These are phyloP conservation scores for Globisporangium echinulatum DNA, from an alignment of 352 stramenopile species.

Conservation along the genomic window DNA sequence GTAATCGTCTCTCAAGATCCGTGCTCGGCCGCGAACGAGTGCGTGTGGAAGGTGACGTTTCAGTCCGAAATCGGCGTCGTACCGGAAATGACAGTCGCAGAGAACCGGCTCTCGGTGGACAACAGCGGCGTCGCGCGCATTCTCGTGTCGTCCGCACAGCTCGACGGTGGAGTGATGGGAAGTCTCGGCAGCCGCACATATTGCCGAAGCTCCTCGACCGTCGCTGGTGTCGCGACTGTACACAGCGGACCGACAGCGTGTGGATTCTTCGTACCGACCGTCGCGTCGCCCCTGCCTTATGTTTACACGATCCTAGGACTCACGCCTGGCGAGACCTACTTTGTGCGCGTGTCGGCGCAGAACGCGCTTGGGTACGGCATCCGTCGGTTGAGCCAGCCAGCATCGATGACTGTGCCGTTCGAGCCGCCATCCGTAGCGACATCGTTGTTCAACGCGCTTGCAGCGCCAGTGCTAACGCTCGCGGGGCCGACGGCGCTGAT, in stretches of 20 bases:
- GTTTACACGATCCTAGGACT: slow-evolving; percentile 52
- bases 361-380: slow-evolving; percentile 60
- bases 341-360: slow-evolving; percentile 59
- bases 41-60: slow-evolving; percentile 79
- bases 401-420: slow-evolving; percentile 56
- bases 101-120: slow-evolving; percentile 39
- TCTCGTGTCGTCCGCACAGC: slow-evolving; percentile 20
- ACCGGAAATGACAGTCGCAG: slow-evolving; percentile 33
- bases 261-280: slow-evolving; percentile 22
- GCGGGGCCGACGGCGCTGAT: slow-evolving; percentile 61
- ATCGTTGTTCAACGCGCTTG: slow-evolving; percentile 56
- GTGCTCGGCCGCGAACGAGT: slow-evolving; percentile 47
- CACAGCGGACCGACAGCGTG: slow-evolving; percentile 30
- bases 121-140: slow-evolving; percentile 36
- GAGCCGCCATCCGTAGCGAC: slow-evolving; percentile 40
- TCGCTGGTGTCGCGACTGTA: slow-evolving; percentile 7
- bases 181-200: slow-evolving; percentile 37
- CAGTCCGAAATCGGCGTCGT: slow-evolving; percentile 52
- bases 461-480: slow-evolving; percentile 59
- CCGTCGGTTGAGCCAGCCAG: slow-evolving; percentile 47
- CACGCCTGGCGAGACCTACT: slow-evolving; percentile 54
- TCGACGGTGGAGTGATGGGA: slow-evolving; percentile 22
- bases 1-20: slow-evolving; percentile 60
- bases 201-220: slow-evolving; percentile 29
- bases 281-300: slow-evolving; percentile 25